Percentiles rank a stretch among this genome's conserved stretches.
These are phyloP conservation scores for Magnaporthales sp. DNA, from an alignment of 2,329 filamentous ascomycete species.

Conservation along the genomic window DNA sequence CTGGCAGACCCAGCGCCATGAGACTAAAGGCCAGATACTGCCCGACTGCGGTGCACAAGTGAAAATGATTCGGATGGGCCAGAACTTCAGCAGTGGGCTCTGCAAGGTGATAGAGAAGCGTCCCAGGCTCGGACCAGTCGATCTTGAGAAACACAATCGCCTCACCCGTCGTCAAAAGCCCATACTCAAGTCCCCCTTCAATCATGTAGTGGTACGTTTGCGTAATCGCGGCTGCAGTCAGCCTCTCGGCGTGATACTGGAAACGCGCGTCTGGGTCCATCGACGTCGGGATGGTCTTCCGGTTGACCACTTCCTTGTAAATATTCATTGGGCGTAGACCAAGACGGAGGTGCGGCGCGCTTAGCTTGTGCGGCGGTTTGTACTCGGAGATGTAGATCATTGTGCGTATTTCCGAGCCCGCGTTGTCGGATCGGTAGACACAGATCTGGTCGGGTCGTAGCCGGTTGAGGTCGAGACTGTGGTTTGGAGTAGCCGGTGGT, in stretches of 20 bases:
- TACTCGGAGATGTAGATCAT: conserved; percentile 30
- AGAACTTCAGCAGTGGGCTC: not conserved
- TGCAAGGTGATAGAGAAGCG: not conserved
- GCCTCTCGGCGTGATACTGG: conserved; percentile 24
- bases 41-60: conserved; percentile 17
- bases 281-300: conserved; percentile 16
- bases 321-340: conserved; percentile 21
- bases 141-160: conserved; percentile 2
- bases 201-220: not conserved
- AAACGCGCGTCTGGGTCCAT: conserved; percentile 21
- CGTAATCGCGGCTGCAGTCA: conserved; percentile 29
- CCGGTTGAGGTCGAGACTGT: conserved; percentile 12
- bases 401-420: conserved; percentile 8
- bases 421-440: conserved; percentile 13
- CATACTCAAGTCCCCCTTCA: not conserved
- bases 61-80: conserved; percentile 8
- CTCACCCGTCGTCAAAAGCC: not conserved
- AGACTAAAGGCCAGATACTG: conserved; percentile 23
- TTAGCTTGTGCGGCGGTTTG: conserved; percentile 38
- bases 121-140: not conserved
- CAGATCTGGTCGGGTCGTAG: conserved; percentile 25
- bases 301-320: conserved; percentile 17
- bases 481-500: conserved; percentile 12
- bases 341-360: conserved; percentile 27
- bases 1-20: too few species aligned